Evolutionary conservation across 805 yeast genomes (phyloP).

Genomic region (Starmerella potacharoeniae): DNA sequence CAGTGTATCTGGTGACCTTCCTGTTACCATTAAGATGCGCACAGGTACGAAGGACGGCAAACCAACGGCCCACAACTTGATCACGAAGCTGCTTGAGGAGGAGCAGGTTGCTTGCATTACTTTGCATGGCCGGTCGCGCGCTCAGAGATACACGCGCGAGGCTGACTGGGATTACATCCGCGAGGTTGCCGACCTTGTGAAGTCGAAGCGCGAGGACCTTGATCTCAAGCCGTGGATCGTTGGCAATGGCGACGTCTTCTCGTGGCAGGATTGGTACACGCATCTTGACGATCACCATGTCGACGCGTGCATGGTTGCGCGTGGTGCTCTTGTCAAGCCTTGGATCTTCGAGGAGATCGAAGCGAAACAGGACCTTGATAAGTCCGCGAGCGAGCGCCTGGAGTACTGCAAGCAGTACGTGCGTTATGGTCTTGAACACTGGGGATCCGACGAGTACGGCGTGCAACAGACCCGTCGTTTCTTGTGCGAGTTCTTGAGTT

Average conservation of each 20-base stretch:
- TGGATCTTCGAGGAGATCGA: constrained; percentile 98
- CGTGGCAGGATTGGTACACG: constrained; percentile 77
- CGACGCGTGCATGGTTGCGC: constrained; percentile 93
- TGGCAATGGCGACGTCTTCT: constrained; percentile 91
- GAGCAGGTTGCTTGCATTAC: constrained; percentile 85
- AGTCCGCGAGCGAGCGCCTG: constrained; percentile 78
- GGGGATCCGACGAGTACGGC: constrained; percentile 98
- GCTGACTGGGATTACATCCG: constrained; percentile 90
- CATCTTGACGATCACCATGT: constrained; percentile 56
- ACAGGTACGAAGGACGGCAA: constrained; percentile 79
- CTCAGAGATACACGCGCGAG: constrained; percentile 80
- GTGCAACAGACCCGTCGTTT: constrained; percentile 76
- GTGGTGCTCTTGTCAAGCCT: constrained; percentile 96
- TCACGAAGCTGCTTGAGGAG: constrained; percentile 59
- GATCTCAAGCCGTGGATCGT: constrained; percentile 67
- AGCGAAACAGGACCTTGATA: constrained; percentile 78
- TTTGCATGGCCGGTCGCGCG: constrained; percentile 91
- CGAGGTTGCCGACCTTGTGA: constrained; percentile 57
- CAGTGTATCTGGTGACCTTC: constrained; percentile 77
- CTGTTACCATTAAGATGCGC: constrained; percentile 83
- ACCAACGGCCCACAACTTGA: constrained; percentile 75
- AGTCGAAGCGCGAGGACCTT: constrained; percentile 44
- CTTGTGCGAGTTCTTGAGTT: constrained; percentile 87
- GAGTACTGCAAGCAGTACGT: constrained; percentile 62
- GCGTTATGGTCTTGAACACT: constrained; percentile 77